phyloP scores from a whole-genome alignment of 2,329 filamentous ascomycete genomes.

The Colletotrichum magnum region DNA sequence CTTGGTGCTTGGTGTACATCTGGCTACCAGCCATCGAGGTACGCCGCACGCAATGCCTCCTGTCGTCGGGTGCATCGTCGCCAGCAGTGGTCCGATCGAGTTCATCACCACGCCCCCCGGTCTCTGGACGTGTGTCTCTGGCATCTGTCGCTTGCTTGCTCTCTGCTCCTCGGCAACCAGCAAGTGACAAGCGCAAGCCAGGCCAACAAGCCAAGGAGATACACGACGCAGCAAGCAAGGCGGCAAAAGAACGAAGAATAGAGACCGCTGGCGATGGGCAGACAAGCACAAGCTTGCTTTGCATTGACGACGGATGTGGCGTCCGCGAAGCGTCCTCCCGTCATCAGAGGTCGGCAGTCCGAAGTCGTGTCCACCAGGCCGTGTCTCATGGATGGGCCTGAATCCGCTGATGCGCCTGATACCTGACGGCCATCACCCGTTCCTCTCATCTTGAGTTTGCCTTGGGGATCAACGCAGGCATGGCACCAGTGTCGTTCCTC shows the following conservation, averaged over 20 bases:
- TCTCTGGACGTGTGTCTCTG: slow-evolving; percentile 4
- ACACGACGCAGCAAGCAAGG: slow-evolving; percentile 1
- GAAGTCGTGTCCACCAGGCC: slow-evolving; percentile 7
- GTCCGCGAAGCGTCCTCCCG: slow-evolving; percentile 14
- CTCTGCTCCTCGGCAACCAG: slow-evolving; percentile 7
- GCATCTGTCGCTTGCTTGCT: background rate
- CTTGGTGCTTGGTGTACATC: slow-evolving; percentile 4
- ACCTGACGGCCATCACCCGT: slow-evolving; percentile 37
- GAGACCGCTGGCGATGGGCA: background rate
- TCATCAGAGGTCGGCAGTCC: no score
- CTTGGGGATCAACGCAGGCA: slow-evolving; percentile 37
- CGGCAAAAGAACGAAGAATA: no score
- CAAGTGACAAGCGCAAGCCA: background rate
- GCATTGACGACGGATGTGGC: slow-evolving; percentile 24
- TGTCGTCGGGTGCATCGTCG: background rate
- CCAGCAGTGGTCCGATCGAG: slow-evolving; percentile 6
- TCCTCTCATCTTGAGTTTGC: slow-evolving; percentile 38
- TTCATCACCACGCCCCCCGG: background rate
- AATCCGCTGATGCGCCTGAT: slow-evolving; percentile 29
- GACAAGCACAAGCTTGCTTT: slow-evolving; percentile 23
- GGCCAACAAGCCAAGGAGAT: background rate
- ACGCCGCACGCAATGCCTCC: background rate
- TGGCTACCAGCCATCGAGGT: background rate
- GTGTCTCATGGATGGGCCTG: slow-evolving; percentile 32
- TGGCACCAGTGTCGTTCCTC: slow-evolving; percentile 16